Evolutionary conservation across 345 rosid species (phyloP).

Genomic region (Camelina neglecta): DNA sequence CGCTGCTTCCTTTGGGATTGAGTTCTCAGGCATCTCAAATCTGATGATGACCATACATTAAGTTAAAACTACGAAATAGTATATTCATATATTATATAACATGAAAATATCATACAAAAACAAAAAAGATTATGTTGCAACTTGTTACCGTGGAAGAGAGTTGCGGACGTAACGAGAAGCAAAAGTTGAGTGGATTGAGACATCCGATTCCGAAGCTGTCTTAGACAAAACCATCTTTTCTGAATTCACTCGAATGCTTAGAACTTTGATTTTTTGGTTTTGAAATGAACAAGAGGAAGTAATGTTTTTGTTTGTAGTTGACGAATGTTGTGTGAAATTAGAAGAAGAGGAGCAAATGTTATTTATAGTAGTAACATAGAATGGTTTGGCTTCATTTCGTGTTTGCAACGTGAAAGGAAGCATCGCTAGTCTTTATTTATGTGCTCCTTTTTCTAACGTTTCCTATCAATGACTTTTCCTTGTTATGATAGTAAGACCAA

Average conservation of each 20-base stretch:
- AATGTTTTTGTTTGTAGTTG: conserved; percentile 20
- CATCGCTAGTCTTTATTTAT: conserved; percentile 39
- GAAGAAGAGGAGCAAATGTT: conserved; percentile 30
- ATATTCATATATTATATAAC: no score
- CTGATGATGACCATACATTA: conserved; percentile 18
- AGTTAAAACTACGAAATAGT: conserved; percentile 3
- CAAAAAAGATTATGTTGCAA: background rate
- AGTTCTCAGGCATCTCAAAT: conserved; percentile 61
- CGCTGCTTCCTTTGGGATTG: conserved; percentile 67
- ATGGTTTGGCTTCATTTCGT: conserved; percentile 9
- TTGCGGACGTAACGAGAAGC: conserved; percentile 85
- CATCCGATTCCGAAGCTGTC: conserved; percentile 66
- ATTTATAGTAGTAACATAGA: conserved; percentile 35
- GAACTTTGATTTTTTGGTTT: background rate
- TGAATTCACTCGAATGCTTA: background rate
- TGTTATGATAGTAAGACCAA: conserved; percentile 14
- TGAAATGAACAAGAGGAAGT: conserved; percentile 13
- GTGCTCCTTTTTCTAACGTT: conserved; percentile 27
- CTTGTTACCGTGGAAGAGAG: conserved; percentile 67
- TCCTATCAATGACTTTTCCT: conserved; percentile 25
- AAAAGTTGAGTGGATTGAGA: conserved; percentile 82
- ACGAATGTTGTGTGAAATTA: conserved; percentile 31
- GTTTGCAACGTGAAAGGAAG: conserved; percentile 40
- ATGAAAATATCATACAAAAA: background rate
- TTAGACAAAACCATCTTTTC: conserved; percentile 68